A percentile compares a stretch with the other conserved stretches of the same genome.
phyloP scores from a whole-genome alignment of 176 grass and related monocot species.

The Bromus sterilis region DNA sequence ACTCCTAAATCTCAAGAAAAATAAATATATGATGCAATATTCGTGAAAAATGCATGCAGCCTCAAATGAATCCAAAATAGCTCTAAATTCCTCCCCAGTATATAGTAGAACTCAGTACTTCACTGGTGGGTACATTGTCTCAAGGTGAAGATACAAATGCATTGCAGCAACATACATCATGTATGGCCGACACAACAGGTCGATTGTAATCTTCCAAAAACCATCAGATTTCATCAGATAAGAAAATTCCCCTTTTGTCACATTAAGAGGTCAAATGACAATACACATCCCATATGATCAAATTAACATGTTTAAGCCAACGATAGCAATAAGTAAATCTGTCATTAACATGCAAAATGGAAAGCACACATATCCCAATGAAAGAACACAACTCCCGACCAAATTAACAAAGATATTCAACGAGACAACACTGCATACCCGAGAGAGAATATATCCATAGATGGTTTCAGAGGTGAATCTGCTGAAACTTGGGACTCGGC shows the following conservation, averaged over 20 bases:
- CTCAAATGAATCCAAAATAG: constrained; percentile 6
- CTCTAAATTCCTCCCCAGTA: neutral
- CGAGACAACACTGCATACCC: constrained; percentile 56
- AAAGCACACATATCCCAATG: neutral
- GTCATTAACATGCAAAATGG: constrained; percentile 7
- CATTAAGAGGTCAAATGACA: neutral
- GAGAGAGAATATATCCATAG: constrained; percentile 98
- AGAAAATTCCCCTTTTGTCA: constrained; percentile 2
- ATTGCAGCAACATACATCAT: neutral
- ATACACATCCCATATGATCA: neutral
- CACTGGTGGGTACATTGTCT: neutral
- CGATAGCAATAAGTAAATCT: neutral
- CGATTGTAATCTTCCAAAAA: constrained; percentile 5
- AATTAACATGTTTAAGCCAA: constrained; percentile 3
- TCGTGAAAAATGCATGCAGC: neutral
- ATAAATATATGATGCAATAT: neutral
- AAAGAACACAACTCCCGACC: neutral
- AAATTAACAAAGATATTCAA: constrained; percentile 7
- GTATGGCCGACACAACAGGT: neutral
- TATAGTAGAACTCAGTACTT: constrained; percentile 4
- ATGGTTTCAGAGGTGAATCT: constrained; percentile 81
- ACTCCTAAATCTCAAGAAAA: neutral
- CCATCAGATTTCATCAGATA: neutral
- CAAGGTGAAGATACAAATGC: neutral
- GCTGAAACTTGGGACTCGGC: constrained; percentile 53